A percentile compares a stretch with the other conserved stretches of the same genome.
Conservation (phyloP, 2,329 filamentous ascomycete species). For the Neofusicoccum sp. region DNA sequence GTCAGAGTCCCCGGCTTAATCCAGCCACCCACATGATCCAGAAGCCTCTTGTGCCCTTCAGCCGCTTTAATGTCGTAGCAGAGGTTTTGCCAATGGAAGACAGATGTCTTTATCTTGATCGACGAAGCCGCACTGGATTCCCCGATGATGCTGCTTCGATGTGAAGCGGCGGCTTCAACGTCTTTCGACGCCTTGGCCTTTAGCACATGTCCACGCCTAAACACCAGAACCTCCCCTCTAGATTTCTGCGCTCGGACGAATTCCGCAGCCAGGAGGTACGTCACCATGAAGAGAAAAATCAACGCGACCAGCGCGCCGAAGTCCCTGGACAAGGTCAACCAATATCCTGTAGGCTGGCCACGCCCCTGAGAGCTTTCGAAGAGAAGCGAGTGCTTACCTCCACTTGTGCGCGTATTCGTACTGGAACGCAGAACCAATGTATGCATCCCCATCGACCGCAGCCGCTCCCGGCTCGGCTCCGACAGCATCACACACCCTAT, state of each 20-base stretch:
- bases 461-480: constrained; percentile 44
- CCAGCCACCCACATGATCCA: constrained; percentile 89
- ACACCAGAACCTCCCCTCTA: constrained; percentile 55
- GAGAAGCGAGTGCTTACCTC: constrained; percentile 28
- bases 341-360: neutral
- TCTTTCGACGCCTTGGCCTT: constrained; percentile 44
- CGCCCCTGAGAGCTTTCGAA: neutral
- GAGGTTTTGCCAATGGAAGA: constrained; percentile 85
- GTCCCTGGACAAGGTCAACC: constrained; percentile 31
- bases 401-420: constrained; percentile 46
- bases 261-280: constrained; percentile 50
- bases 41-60: constrained; percentile 70
- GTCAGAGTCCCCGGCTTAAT: constrained; percentile 90
- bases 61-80: constrained; percentile 83
- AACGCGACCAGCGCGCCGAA: constrained; percentile 51
- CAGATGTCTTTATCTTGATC: constrained; percentile 67
- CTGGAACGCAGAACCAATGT: constrained; percentile 37
- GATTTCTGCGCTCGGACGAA: constrained; percentile 53
- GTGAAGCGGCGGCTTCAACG: constrained; percentile 39
- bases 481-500: constrained; percentile 45
- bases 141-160: constrained; percentile 18
- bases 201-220: constrained; percentile 46
- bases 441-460: constrained; percentile 44
- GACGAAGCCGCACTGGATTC: constrained; percentile 40
- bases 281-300: constrained; percentile 44